Evolutionary conservation across 805 yeast genomes (phyloP), one percentile per base, ranked within the genome.

Genomic region (Candida maltosa): DNA sequence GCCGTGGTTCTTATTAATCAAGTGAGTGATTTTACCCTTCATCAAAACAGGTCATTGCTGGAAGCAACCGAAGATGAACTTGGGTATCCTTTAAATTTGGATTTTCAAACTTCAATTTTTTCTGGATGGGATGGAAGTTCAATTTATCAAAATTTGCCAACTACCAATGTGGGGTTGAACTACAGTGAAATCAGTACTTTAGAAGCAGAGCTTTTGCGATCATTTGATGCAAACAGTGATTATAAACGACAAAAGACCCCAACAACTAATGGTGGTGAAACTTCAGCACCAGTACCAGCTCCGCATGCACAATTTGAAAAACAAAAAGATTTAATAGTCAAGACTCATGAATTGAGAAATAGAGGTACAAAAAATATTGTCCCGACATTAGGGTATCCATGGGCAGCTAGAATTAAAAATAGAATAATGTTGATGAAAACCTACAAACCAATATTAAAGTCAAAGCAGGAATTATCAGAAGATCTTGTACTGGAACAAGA

Each of bases 1-100:
- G 83, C 94, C 0, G 57, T 89, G 0, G 77, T 87, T 0, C 72
- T 83, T 2, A 75, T 88, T 0, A 88, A 89, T 48, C 96, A 89
- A 56, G 87, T 88, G 1, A 74, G 88, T 26, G 91, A 83, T 48
- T 71, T 73, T 38, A 71, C 76, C 1, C 12, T 29, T 3, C 42
- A 34, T n/a, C 20, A 32, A 11, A 19, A 6, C 2, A 16, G 16
- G n/a, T 10, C 20, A 6, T 9, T 9, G 5, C 26, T 16, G 16
- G 47, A 47, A 17, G 41, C 35, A 18, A 59, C 47, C 10, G 49
- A 53, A 28, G 36, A 32, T 11, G 47, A 44, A 14, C 26, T 31
- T 14, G 24, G 18, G 6, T 60, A 66, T 36, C 60, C 69, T 3
- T 53, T 75, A 37, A 63, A 62, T 26, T 59, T 72, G 32, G 83